A percentile compares a stretch with the other conserved stretches of the same genome.
phyloP scores from a whole-genome alignment of 345 rosid species.

The Populus deltoides region DNA sequence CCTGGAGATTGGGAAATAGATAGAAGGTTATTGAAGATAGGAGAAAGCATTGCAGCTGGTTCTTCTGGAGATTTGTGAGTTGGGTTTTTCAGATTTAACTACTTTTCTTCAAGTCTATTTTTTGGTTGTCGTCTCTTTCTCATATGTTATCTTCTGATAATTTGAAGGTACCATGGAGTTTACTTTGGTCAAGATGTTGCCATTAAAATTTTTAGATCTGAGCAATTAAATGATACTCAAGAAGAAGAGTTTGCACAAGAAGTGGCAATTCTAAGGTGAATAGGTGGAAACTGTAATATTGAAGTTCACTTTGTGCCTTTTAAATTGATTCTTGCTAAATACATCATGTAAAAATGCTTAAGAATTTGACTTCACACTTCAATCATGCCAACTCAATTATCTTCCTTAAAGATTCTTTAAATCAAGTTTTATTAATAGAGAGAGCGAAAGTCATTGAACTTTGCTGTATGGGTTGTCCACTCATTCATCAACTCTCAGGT shows the following conservation, averaged over 20 bases:
- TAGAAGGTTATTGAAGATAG: slow-evolving; percentile 49
- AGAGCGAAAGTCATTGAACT: background rate
- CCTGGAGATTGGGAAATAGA: slow-evolving; percentile 57
- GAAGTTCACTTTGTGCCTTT: background rate
- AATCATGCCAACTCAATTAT: background rate
- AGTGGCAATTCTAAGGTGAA: slow-evolving; percentile 64
- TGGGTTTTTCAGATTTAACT: slow-evolving; percentile 10
- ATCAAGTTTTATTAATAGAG: background rate
- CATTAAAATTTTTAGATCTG: slow-evolving; percentile 60
- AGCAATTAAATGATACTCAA: slow-evolving; percentile 48
- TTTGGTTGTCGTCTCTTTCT: background rate
- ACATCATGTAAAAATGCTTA: background rate
- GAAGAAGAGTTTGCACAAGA: slow-evolving; percentile 66
- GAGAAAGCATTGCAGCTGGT: slow-evolving; percentile 64
- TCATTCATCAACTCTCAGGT: background rate
- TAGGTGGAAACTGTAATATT: background rate
- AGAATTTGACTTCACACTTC: background rate
- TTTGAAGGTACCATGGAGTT: slow-evolving; percentile 51
- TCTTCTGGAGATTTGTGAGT: slow-evolving; percentile 76
- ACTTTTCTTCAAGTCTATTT: background rate
- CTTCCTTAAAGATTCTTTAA: background rate
- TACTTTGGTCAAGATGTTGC: slow-evolving; percentile 78
- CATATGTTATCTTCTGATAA: slow-evolving; percentile 13
- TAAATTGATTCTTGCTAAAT: background rate
- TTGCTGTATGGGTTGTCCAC: background rate